Evolutionary conservation across 768 basidiomycete species (phyloP).

Genomic region (Tricholoma flavovirens): DNA sequence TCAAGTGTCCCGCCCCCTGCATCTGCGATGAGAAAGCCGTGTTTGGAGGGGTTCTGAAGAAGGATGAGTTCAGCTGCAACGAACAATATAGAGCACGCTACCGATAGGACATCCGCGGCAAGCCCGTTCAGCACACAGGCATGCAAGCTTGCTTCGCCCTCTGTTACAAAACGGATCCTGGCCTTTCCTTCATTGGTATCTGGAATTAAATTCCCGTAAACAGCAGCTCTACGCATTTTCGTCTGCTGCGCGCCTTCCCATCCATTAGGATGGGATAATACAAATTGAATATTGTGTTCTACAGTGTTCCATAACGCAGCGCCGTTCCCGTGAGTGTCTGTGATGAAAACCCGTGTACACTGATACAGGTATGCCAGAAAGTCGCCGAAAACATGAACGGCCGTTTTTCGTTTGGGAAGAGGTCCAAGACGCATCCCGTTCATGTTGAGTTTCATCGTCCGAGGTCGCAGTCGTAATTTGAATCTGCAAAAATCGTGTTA

Average conservation of each 20-base stretch:
- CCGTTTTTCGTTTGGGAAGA: conserved; percentile 59
- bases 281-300: conserved; percentile 65
- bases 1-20: conserved; percentile 80
- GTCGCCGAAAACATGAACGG: conserved; percentile 76
- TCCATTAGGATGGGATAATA: conserved; percentile 75
- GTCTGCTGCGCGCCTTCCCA: conserved; percentile 79
- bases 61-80: background rate
- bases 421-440: conserved; percentile 75
- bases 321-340: conserved; percentile 80
- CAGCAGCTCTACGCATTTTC: conserved; percentile 70
- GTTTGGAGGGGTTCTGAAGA: conserved; percentile 59
- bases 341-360: conserved; percentile 72
- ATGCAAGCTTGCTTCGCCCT: conserved; percentile 80
- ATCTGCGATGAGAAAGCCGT: conserved; percentile 76
- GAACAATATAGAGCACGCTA: conserved; percentile 18
- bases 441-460: conserved; percentile 76
- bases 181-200: conserved; percentile 70
- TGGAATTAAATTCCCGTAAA: conserved; percentile 66
- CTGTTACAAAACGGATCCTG: conserved; percentile 74
- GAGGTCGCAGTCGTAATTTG: conserved; percentile 74
- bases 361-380: conserved; percentile 69
- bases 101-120: conserved; percentile 71
- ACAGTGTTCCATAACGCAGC: conserved; percentile 62
- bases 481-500: conserved; percentile 39
- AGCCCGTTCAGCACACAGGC: conserved; percentile 75